Percentiles rank a stretch among this genome's conserved stretches.
These are phyloP conservation scores for Quambalaria eucalypti DNA, from an alignment of 1,284 basidiomycete genomes.

Conservation along the genomic window DNA sequence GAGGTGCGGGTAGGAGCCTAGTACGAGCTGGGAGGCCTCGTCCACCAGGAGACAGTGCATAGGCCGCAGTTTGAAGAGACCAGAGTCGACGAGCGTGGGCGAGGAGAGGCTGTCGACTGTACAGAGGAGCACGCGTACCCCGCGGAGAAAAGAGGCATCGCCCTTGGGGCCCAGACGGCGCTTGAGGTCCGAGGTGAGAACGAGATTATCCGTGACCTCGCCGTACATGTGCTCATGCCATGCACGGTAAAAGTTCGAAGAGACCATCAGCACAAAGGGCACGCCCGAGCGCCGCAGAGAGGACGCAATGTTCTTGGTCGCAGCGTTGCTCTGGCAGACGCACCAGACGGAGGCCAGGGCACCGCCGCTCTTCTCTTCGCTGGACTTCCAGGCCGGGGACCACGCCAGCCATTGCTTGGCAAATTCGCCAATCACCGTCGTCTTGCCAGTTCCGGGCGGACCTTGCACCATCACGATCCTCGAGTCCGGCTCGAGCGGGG, in stretches of 20 bases:
- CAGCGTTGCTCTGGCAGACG: slow-evolving; percentile 2
- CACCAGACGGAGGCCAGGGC: not conserved
- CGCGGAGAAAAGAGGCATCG: too few species aligned
- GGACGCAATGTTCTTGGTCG: slow-evolving; percentile 5
- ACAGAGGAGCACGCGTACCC: not conserved
- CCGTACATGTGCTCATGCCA: slow-evolving; percentile 12
- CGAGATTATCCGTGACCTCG: not conserved
- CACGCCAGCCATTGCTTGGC: not conserved
- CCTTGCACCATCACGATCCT: not conserved
- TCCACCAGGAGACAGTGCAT: slow-evolving; percentile 6
- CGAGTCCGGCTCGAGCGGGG: not conserved
- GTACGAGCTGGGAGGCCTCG: slow-evolving; percentile 9
- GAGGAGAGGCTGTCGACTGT: not conserved
- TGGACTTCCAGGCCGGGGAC: not conserved
- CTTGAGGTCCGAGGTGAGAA: too few species aligned
- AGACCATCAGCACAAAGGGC: slow-evolving; percentile 3
- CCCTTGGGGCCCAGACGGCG: too few species aligned
- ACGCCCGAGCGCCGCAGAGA: not conserved
- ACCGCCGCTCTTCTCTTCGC: not conserved
- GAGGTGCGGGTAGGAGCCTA: slow-evolving; percentile 3
- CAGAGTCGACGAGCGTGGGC: not conserved
- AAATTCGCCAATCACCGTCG: not conserved
- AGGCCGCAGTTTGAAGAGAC: slow-evolving; percentile 2
- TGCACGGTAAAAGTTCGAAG: not conserved
- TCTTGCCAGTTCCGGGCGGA: not conserved